Evolutionary conservation across 73 alveolate species (phyloP).

Genomic region (Blepharisma stoltei): DNA sequence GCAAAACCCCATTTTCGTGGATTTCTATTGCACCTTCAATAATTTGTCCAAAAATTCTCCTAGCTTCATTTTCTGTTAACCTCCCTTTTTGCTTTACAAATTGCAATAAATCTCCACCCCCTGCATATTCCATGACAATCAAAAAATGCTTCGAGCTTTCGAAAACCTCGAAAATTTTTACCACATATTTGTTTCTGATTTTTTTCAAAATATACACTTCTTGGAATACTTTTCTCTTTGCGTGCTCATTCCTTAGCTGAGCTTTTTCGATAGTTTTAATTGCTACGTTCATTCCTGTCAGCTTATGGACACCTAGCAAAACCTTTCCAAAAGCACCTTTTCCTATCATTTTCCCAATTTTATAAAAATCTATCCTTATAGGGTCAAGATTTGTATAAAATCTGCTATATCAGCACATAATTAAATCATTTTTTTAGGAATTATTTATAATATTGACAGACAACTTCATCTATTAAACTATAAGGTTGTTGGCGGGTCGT

Average conservation of each 20-base stretch:
- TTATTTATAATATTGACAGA: no score
- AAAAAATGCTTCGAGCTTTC: slow-evolving; percentile 88
- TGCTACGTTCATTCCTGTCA: slow-evolving; percentile 91
- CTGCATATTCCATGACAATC: slow-evolving; percentile 87
- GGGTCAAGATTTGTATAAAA: no score
- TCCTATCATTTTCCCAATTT: slow-evolving; percentile 78
- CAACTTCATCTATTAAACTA: no score
- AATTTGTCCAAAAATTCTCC: slow-evolving; percentile 77
- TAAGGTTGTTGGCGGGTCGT: no score
- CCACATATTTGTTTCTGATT: slow-evolving; percentile 62
- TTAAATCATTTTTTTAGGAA: no score
- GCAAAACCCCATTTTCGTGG: slow-evolving; percentile 83
- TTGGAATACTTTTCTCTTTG: slow-evolving; percentile 85
- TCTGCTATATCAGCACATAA: no score
- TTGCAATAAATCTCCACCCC: slow-evolving; percentile 92
- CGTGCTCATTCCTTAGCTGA: slow-evolving; percentile 35
- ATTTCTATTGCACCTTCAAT: slow-evolving; percentile 74
- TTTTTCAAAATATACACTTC: slow-evolving; percentile 78
- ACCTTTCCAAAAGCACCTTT: slow-evolving; percentile 99
- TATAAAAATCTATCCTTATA: slow-evolving; percentile 53
- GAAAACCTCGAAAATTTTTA: slow-evolving; percentile 83
- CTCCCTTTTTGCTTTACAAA: slow-evolving; percentile 82
- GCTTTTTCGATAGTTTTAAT: slow-evolving; percentile 76
- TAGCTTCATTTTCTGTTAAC: slow-evolving; percentile 81
- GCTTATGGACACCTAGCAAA: slow-evolving; percentile 83